These are phyloP conservation scores for Pseudogymnoascus sp. DNA, from an alignment of 2,329 filamentous ascomycete genomes.

Conservation along the genomic window DNA sequence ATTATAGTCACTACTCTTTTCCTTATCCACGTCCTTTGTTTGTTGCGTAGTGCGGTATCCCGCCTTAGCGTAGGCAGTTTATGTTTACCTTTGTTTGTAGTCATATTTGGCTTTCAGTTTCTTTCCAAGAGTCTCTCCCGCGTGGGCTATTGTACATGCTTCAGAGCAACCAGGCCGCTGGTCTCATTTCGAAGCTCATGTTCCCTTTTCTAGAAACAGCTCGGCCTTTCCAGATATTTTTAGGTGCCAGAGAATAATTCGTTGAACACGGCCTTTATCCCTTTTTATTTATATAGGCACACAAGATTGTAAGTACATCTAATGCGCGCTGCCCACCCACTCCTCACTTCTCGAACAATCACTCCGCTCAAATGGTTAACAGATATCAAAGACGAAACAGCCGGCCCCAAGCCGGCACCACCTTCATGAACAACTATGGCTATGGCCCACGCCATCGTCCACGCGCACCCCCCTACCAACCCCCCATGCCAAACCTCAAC, in stretches of 20 bases:
- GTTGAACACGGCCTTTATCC: not conserved
- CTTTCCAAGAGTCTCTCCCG: not conserved
- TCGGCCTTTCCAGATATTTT: not conserved
- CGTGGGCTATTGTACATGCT: not conserved
- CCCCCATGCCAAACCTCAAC: not conserved
- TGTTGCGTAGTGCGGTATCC: not conserved
- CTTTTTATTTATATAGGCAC: not conserved
- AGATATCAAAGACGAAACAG: not conserved
- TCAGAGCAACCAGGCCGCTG: not conserved
- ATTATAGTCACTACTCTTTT: not conserved
- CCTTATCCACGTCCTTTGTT: not conserved
- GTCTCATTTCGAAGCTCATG: not conserved
- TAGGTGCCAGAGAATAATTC: not conserved
- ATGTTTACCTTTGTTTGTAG: not conserved
- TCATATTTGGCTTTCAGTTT: not conserved
- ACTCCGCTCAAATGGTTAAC: not conserved
- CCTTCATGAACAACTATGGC: not conserved
- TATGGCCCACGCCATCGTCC: not conserved
- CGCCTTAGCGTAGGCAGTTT: not conserved
- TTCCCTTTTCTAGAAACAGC: not conserved
- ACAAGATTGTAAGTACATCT: not conserved
- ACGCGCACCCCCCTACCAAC: not conserved
- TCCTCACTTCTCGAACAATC: not conserved
- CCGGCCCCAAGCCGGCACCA: not conserved
- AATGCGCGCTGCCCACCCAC: not conserved